Conservation (phyloP, 768 basidiomycete genomes). For the Pulveroboletus sp. region DNA sequence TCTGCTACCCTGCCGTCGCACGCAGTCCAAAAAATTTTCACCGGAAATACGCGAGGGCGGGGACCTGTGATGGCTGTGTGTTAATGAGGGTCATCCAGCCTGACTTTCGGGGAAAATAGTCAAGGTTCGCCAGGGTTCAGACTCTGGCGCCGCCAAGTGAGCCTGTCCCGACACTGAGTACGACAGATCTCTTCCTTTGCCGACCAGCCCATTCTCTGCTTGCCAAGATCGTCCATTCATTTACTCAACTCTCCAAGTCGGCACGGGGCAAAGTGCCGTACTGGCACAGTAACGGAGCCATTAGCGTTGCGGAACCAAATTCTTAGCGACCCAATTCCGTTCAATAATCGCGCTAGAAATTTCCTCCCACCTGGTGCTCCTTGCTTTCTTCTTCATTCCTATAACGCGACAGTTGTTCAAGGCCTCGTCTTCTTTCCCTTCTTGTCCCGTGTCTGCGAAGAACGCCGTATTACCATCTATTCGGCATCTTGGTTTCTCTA, state of each 20-base stretch:
- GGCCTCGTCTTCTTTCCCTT: conserved; percentile 24
- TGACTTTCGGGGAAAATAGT: conserved; percentile 34
- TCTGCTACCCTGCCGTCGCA: conserved; percentile 20
- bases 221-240: conserved; percentile 23
- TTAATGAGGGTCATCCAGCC: conserved; percentile 30
- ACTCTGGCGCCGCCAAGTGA: conserved; percentile 28
- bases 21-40: conserved; percentile 30
- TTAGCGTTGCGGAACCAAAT: conserved; percentile 36
- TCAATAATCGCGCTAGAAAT: conserved; percentile 34
- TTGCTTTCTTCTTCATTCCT: conserved; percentile 30
- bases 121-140: conserved; percentile 31
- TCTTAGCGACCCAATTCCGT: conserved; percentile 36
- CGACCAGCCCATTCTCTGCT: conserved; percentile 12
- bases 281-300: conserved; percentile 26
- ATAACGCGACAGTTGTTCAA: conserved; percentile 20
- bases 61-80: conserved; percentile 39
- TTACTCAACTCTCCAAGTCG: conserved; percentile 25
- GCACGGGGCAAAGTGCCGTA: conserved; percentile 29
- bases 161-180: conserved; percentile 21
- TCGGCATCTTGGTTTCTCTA: conserved; percentile 26
- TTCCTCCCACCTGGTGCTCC: conserved; percentile 27
- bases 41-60: conserved; percentile 38
- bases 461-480: conserved; percentile 13
- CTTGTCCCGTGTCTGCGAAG: conserved; percentile 18
- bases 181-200: conserved; percentile 15